Base-by-base conservation (phyloP, 176 grass and related monocot species). In the Avena atlantica region DNA sequence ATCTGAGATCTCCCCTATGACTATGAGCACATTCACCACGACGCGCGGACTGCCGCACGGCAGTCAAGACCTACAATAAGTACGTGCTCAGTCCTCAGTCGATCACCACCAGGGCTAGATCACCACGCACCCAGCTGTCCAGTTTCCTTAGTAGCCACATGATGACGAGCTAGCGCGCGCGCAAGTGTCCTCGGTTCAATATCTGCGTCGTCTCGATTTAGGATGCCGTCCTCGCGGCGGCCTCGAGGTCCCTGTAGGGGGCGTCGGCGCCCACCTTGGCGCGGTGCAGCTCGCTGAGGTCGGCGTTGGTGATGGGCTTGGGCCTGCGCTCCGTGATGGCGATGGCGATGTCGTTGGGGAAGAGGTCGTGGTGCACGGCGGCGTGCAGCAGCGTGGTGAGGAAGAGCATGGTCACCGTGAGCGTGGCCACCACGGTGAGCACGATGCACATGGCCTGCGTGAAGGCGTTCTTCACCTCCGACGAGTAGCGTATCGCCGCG, bases 301-400 rank as follows among this genome's bases (percentile, higher is more conserved):
- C 69, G 8, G 45, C 52, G 34, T 66, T 50, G 60, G 86, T 6
- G 51, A 82, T 64, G 40, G 40, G 40, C 84, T 81, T 88, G 59
- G 56, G 78, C 20, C 34, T 59, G 29, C 89, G 77, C 61, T 91
- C 89, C 1, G 90, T 89, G 83, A 98, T 98, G 82, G 97, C 97
- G 73, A 98, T 98, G 88, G 97, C 86, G 85, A 98, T 96, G 89
- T 98, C 97, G 76, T 98, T 98, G 49, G 97, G 92, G 87, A 98
- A 98, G 29, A 98, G 94, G 84, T 96, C 90, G 1, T 86, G 86
- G 31, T 82, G 68, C 58, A 98, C 97, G n/a, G 83, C 74, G 0
- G 94, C 94, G 86, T 98, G 97, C 37, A 98, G 48, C 86, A 96
- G n/a, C 40, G 97, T 98, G 16, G 85, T 87, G 57, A 91, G 49